These are phyloP conservation scores for Solanum microdontum DNA, from an alignment of 257 asterid species.

Conservation along the genomic window DNA sequence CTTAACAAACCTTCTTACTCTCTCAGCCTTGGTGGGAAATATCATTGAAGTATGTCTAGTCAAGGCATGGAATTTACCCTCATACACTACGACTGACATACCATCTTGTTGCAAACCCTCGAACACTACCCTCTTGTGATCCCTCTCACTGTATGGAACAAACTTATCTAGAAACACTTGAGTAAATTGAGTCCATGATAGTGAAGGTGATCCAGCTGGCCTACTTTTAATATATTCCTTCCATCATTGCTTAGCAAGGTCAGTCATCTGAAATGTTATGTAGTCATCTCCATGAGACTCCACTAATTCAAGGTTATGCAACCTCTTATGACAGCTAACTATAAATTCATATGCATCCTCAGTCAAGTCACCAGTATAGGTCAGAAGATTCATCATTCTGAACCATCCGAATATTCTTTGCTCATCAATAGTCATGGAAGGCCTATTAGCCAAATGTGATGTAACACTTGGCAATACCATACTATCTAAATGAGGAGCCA, in stretches of 20 bases:
- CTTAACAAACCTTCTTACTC: neutral
- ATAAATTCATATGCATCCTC: neutral
- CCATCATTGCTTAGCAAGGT: neutral
- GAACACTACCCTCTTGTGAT: fast-evolving
- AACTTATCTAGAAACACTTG: neutral
- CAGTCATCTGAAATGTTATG: too few relatives aligned
- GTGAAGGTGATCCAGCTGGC: neutral
- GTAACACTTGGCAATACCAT: neutral
- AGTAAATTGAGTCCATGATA: neutral
- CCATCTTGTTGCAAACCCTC: neutral
- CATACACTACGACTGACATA: too few relatives aligned
- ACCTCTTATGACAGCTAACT: neutral
- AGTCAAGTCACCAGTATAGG: neutral
- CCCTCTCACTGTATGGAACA: neutral
- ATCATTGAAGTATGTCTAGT: neutral
- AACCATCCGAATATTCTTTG: neutral
- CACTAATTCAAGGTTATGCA: neutral
- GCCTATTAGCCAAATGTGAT: neutral
- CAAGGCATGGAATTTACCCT: neutral
- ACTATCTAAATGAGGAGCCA: neutral
- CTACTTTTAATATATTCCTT: neutral
- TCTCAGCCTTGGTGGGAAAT: neutral
- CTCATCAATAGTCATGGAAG: neutral
- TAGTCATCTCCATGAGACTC: neutral
- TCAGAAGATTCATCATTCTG: neutral